A percentile compares a stretch with the other conserved stretches of the same genome.
These are phyloP conservation scores for Pyricularia grisea DNA, from an alignment of 2,329 filamentous ascomycete species.

Conservation along the genomic window DNA sequence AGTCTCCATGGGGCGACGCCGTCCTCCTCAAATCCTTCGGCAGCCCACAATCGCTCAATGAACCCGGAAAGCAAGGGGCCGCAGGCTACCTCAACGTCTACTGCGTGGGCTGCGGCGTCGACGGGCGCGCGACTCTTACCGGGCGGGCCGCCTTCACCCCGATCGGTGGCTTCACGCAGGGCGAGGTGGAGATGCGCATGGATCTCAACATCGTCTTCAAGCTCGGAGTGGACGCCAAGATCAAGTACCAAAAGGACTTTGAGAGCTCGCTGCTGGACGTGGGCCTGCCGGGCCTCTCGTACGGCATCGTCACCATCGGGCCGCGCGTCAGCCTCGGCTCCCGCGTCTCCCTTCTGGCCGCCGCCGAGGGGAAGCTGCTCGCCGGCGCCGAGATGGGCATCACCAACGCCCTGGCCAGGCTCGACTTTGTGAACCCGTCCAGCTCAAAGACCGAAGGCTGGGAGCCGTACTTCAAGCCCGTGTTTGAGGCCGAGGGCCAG, in stretches of 20 bases:
- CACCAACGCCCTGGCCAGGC: slow-evolving; percentile 12
- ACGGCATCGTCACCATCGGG: slow-evolving; percentile 16
- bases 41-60: neutral
- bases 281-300: slow-evolving; percentile 16
- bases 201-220: slow-evolving; percentile 17
- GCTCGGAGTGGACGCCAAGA: slow-evolving; percentile 20
- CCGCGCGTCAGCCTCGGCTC: slow-evolving; percentile 16
- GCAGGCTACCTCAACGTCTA: slow-evolving; percentile 17
- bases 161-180: slow-evolving; percentile 16
- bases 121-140: slow-evolving; percentile 16
- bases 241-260: slow-evolving; percentile 13
- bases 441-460: slow-evolving; percentile 13
- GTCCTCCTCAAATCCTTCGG: slow-evolving; percentile 19
- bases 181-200: slow-evolving; percentile 16
- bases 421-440: slow-evolving; percentile 15
- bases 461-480: slow-evolving; percentile 19
- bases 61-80: slow-evolving; percentile 3
- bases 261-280: slow-evolving; percentile 13
- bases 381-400: slow-evolving; percentile 21
- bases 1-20: slow-evolving; percentile 19
- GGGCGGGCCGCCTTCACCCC: slow-evolving; percentile 17
- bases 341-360: slow-evolving; percentile 13
- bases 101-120: slow-evolving; percentile 21
- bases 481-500: slow-evolving; percentile 18
- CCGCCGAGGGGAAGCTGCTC: slow-evolving; percentile 16